Evolutionary conservation across 805 yeast genomes (phyloP).

Genomic region (Starmerella apis): DNA sequence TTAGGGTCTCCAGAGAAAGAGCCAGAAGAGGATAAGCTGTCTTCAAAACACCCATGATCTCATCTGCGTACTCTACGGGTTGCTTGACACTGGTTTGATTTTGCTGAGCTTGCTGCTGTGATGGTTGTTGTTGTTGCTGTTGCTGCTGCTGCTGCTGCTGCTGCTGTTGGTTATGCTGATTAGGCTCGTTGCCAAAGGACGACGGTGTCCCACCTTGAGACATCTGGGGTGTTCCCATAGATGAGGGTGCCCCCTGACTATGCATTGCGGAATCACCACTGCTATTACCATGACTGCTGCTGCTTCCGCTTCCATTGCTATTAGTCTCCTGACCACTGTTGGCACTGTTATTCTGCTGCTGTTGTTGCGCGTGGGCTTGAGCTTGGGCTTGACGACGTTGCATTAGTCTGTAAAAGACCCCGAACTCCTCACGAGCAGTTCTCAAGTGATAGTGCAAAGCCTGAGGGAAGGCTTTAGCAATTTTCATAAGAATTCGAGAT

Average conservation of each 20-base stretch:
- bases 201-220: neutral
- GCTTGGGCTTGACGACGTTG: slow-evolving; percentile 6
- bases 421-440: slow-evolving; percentile 88
- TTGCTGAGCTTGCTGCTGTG: neutral
- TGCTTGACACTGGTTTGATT: slow-evolving; percentile 36
- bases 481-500: slow-evolving; percentile 74
- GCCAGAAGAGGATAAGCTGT: slow-evolving; percentile 95
- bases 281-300: neutral
- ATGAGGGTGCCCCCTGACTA: neutral
- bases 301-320: neutral
- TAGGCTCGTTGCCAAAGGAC: neutral
- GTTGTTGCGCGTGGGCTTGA: neutral
- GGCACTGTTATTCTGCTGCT: neutral
- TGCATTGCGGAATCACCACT: neutral
- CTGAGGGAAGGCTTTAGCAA: slow-evolving; percentile 95
- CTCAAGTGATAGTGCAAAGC: slow-evolving; percentile 92
- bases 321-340: neutral
- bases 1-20: slow-evolving; percentile 82
- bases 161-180: neutral
- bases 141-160: neutral
- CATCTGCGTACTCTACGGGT: slow-evolving; percentile 90
- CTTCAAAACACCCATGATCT: slow-evolving; percentile 86
- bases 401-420: slow-evolving; percentile 59
- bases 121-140: no score
- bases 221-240: neutral